Conservation (phyloP, 176 grass and related monocot genomes). For the Oryza rufipogon region DNA sequence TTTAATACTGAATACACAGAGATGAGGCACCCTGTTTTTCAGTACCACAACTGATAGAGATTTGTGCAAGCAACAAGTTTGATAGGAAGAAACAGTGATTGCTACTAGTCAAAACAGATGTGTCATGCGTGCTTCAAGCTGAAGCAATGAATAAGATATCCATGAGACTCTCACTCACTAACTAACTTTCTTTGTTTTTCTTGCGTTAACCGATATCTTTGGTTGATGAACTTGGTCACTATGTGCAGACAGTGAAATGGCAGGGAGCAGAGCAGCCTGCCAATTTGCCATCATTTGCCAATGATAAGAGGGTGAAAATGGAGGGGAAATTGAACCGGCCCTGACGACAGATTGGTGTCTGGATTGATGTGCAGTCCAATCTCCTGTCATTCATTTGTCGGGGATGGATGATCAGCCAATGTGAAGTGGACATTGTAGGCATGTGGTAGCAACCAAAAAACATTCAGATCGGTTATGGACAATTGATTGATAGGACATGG, state of each 20-base stretch:
- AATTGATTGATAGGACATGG: constrained; percentile 43
- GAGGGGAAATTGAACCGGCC: constrained; percentile 2
- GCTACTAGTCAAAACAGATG: constrained; percentile 39
- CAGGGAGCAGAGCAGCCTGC: background rate
- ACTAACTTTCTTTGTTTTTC: constrained; percentile 14
- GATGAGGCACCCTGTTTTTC: background rate
- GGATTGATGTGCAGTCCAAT: constrained; percentile 26
- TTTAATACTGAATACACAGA: background rate
- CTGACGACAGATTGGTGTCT: constrained; percentile 11
- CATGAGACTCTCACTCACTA: background rate
- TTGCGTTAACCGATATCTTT: background rate
- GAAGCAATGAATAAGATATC: constrained; percentile 45
- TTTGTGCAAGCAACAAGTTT: background rate
- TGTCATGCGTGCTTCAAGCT: constrained; percentile 25
- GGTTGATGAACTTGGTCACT: constrained; percentile 27
- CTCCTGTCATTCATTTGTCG: constrained; percentile 4
- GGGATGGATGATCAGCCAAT: background rate
- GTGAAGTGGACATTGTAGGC: background rate
- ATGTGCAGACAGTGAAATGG: constrained; percentile 21
- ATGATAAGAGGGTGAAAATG: constrained; percentile 18
- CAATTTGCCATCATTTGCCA: constrained; percentile 23
- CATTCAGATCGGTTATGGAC: constrained; percentile 14
- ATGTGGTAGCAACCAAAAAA: background rate
- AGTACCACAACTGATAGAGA: background rate
- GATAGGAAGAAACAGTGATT: constrained; percentile 14